Base-by-base conservation (phyloP, 352 stramenopile species). In the Phytophthora cryptogea region DNA sequence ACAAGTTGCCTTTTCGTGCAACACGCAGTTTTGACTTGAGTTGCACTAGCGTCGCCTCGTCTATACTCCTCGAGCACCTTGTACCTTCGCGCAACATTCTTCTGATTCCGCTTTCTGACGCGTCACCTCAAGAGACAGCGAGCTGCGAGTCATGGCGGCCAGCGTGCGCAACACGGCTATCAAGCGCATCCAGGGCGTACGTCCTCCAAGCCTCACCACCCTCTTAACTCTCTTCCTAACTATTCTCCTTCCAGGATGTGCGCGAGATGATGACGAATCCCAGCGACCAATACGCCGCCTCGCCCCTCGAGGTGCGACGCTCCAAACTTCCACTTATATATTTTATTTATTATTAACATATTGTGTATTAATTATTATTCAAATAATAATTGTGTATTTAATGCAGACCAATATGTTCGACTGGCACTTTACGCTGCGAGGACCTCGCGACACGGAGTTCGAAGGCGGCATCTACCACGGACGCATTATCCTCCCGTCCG, bases 351-450 rank as follows among this genome's bases (percentile, higher is more conserved):
- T n/a, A n/a, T n/a, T n/a, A n/a, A n/a, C n/a, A n/a, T n/a, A n/a
- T n/a, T n/a, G n/a, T n/a, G n/a, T n/a, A n/a, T n/a, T 39, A 2
- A 39, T 14, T 39, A 2, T 13, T 14, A 16, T 14, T 13, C 8
- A 39, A 17, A 44, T 30, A 41, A 14, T 10, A 35, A 20, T 23
- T 41, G 1, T 41, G 3, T 36, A 10, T n/a, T 50, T 26, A 13
- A 20, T n/a, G 0, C 48, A 92, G 80, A 84, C 80, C 49, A 93
- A 97, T 63, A 93, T 96, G 73, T 96, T 96, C 65, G 84, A 95
- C 59, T 97, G 89, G 89, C 96, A 99, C 65, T 99, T 99, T 72
- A 99, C 97, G 10, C 95, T 99, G 51, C 90, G 97, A n/a, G 97
- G 97, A 11, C 95, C 97, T 4, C 82, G 81, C 3, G 94, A 94